Conservation (phyloP, 768 basidiomycete genomes). For the Nidularia pulvinata region DNA sequence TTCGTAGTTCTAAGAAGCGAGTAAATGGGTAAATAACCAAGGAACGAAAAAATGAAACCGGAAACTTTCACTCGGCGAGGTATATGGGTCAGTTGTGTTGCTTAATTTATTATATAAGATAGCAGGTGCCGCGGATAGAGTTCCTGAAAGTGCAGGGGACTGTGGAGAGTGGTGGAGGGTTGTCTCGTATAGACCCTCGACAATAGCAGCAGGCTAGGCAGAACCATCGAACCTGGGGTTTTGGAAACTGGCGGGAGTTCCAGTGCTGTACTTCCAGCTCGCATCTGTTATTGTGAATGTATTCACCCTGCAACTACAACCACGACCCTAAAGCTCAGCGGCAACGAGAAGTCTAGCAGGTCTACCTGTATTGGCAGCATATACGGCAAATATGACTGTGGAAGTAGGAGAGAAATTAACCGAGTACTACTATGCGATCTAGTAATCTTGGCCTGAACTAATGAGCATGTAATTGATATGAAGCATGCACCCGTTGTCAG, state of each 20-base stretch:
- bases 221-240: slow-evolving; percentile 13
- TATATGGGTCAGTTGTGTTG: too few relatives aligned
- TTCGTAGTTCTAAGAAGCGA: too few relatives aligned
- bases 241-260: slow-evolving; percentile 1
- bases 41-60: too few relatives aligned
- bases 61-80: too few relatives aligned
- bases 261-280: slow-evolving; percentile 18
- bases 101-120: background rate
- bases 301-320: slow-evolving; percentile 9
- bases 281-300: slow-evolving; percentile 10
- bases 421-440: slow-evolving; percentile 2
- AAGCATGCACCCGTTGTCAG: slow-evolving; percentile 21
- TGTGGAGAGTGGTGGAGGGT: slow-evolving; percentile 7
- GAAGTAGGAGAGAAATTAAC: slow-evolving; percentile 4
- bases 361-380: background rate
- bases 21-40: too few relatives aligned
- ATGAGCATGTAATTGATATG: slow-evolving; percentile 23
- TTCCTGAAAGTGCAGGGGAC: background rate
- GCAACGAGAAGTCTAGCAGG: background rate
- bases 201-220: slow-evolving; percentile 11
- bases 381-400: slow-evolving; percentile 6
- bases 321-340: slow-evolving; percentile 7
- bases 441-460: slow-evolving; percentile 13
- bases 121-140: background rate
- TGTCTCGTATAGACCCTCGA: slow-evolving; percentile 13